Evolutionary conservation across 2,329 filamentous ascomycete species (phyloP), one percentile per base, ranked within the genome.

Genomic region (Colletotrichum ledebouriae): DNA sequence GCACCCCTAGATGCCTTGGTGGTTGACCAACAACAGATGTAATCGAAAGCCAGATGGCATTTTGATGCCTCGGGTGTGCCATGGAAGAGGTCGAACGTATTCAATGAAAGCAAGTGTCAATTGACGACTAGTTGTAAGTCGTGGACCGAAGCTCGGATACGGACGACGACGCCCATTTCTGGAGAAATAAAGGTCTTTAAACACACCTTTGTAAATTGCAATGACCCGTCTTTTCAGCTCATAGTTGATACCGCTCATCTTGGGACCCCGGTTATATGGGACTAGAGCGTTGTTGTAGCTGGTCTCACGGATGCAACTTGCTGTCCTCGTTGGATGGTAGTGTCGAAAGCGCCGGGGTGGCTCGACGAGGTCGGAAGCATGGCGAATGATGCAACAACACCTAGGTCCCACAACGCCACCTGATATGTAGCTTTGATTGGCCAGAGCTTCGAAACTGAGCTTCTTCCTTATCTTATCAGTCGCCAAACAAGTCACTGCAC

Each of bases 121-220:
- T 39, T 12, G 3, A 15, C 10, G 11, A 5, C 37, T 37, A 1
- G 3, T 17, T 49, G 3, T 39, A 41, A 39, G 29, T 47, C n/a
- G 3, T 49, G 4, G 37, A 33, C n/a, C 9, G n/a, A 39, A 55
- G 34, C 6, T 25, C 20, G 6, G 12, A 29, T 6, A 9, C 49
- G 7, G 6, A 7, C 2, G 37, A 39, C 3, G 15, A 4, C 25
- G 11, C 15, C 1, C 10, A 34, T 1, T n/a, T 22, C 1, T 33
- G 7, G 2, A 52, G 44, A 1, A 41, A 20, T 2, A n/a, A 41
- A 6, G 1, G 1, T 11, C 17, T 17, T 13, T 6, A 22, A 20
- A 59, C 66, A 0, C 33, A 93, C 94, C 92, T 89, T 97, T 98
- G 83, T 97, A 98, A 67, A 97, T 88, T 42, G 87, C 86, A 71